These are phyloP conservation scores for Emergomyces pasteurianus DNA, from an alignment of 2,329 filamentous ascomycete genomes.

Conservation along the genomic window DNA sequence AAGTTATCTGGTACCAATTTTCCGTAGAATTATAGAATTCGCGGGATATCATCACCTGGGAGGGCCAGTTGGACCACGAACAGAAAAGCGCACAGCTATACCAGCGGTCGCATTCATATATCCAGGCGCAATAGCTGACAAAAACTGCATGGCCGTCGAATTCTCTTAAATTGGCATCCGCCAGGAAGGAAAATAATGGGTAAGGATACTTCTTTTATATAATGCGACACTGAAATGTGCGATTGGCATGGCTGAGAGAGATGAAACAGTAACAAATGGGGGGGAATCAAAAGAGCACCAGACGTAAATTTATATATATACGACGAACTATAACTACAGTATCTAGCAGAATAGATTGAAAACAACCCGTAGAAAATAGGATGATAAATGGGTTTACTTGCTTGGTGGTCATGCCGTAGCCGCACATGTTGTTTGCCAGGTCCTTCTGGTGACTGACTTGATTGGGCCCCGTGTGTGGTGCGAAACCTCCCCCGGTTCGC, in stretches of 20 bases:
- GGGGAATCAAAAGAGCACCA: not conserved
- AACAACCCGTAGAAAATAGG: not conserved
- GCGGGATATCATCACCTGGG: not conserved
- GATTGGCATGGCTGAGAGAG: not conserved
- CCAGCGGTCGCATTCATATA: not conserved
- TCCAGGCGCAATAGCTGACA: not conserved
- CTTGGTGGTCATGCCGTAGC: not conserved
- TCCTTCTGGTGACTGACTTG: not conserved
- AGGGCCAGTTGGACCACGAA: not conserved
- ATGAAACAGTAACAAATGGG: not conserved
- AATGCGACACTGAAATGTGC: not conserved
- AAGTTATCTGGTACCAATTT: not conserved
- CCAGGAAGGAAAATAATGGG: not conserved
- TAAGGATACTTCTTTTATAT: not conserved
- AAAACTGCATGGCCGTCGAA: not conserved
- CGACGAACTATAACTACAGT: too few relatives aligned
- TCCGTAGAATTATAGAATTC: not conserved
- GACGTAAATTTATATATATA: not conserved
- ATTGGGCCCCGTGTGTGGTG: conserved; percentile 1
- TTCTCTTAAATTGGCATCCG: not conserved
- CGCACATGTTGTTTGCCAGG: not conserved
- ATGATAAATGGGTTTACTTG: not conserved
- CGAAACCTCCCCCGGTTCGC: conserved; percentile 3
- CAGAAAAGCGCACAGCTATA: not conserved
- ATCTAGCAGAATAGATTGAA: not conserved